Evolutionary conservation across 257 asterid species (phyloP).

Genomic region (Solanum tarijense): DNA sequence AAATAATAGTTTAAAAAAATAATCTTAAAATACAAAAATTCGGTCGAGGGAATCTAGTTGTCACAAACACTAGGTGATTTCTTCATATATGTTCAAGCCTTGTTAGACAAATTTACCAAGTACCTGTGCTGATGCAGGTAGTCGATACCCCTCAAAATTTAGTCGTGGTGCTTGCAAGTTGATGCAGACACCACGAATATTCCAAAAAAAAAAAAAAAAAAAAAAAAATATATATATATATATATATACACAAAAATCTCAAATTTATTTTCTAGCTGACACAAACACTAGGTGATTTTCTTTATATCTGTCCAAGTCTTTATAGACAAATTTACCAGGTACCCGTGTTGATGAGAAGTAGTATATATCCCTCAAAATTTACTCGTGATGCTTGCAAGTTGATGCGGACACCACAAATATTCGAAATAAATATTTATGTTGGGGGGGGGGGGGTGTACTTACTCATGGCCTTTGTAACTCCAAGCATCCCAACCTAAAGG

Average conservation of each 20-base stretch:
- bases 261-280: background rate
- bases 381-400: background rate
- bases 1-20: no score
- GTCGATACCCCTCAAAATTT: background rate
- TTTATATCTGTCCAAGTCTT: background rate
- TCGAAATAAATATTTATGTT: background rate
- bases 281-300: background rate
- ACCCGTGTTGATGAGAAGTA: background rate
- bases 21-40: background rate
- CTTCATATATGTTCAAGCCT: background rate
- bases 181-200: background rate
- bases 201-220: no score
- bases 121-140: background rate
- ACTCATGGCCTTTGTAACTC: constrained; percentile 2
- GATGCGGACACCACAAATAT: background rate
- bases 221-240: no score
- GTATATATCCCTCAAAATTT: background rate
- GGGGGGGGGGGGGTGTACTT: background rate
- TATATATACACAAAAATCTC: background rate
- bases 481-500: constrained; percentile 13
- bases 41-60: background rate
- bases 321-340: background rate
- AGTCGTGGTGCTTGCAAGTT: background rate
- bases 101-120: background rate
- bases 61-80: background rate